Evolutionary conservation across 331 rosid genomes (phyloP).

Genomic region (Arachis monticola): DNA sequence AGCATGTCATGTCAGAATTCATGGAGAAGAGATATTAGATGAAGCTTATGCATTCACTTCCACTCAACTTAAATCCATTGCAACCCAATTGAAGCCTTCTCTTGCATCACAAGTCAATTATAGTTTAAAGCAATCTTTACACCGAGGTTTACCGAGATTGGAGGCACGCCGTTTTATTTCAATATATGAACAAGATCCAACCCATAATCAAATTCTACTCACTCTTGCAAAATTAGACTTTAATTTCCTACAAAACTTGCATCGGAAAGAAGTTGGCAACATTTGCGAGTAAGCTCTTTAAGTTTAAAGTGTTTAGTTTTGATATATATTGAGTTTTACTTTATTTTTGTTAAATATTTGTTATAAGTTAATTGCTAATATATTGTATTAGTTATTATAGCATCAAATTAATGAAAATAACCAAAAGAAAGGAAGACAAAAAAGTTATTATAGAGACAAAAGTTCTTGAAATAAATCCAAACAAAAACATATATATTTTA

Average conservation of each 20-base stretch:
- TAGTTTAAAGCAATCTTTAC: constrained; percentile 42
- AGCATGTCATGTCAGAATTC: constrained; percentile 40
- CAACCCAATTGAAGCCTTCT: background rate
- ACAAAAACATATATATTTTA: no score
- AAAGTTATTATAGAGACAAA: no score
- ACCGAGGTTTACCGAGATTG: constrained; percentile 27
- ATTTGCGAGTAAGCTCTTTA: constrained; percentile 34
- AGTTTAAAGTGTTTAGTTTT: no score
- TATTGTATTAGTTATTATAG: no score
- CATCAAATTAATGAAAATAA: no score
- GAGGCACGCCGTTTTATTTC: constrained; percentile 41
- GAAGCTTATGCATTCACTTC: constrained; percentile 48
- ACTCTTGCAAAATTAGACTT: constrained; percentile 34
- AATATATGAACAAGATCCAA: constrained; percentile 30
- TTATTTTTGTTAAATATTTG: no score
- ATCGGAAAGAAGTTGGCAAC: constrained; percentile 39
- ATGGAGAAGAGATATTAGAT: constrained; percentile 51
- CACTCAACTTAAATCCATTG: background rate
- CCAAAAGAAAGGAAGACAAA: no score
- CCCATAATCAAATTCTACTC: constrained; percentile 24
- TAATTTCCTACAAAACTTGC: constrained; percentile 37
- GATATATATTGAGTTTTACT: no score
- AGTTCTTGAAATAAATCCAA: no score
- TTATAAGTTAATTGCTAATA: no score
- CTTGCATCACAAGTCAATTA: constrained; percentile 19